Evolutionary conservation across 2,329 filamentous ascomycete species (phyloP).

Genomic region (Microsporum canis): DNA sequence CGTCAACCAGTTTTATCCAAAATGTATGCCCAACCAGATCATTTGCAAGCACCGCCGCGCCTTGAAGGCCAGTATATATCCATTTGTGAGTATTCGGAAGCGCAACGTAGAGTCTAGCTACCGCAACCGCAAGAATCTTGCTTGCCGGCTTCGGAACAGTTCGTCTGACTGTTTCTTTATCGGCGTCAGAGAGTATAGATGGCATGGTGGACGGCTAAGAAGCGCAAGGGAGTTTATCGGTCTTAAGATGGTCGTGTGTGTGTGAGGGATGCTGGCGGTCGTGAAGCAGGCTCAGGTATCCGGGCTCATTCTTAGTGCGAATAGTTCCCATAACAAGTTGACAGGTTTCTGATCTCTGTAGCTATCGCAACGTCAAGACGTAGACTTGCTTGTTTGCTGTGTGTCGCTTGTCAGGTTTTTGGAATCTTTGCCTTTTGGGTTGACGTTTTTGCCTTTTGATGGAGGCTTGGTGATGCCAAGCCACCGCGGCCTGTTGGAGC

Average conservation of each 20-base stretch:
- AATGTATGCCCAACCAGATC: slow-evolving; percentile 91
- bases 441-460: not conserved
- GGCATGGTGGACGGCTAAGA: slow-evolving; percentile 33
- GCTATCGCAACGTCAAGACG: not conserved
- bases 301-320: not conserved
- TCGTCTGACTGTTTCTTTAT: slow-evolving; percentile 93
- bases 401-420: not conserved
- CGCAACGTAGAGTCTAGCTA: slow-evolving; percentile 85
- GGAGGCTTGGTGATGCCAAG: slow-evolving; percentile 1
- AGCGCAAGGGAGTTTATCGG: not conserved
- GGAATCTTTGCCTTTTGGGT: not conserved
- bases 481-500: not conserved
- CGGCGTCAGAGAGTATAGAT: slow-evolving; percentile 72
- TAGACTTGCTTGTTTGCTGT: not conserved
- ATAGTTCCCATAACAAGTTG: not conserved
- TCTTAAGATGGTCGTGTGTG: not conserved
- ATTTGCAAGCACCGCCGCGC: slow-evolving; percentile 81
- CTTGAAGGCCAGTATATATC: slow-evolving; percentile 89
- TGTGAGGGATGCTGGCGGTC: not conserved
- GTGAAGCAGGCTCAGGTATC: not conserved
- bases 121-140: slow-evolving; percentile 93
- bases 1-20: slow-evolving; percentile 95
- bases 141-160: slow-evolving; percentile 86
- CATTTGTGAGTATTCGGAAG: slow-evolving; percentile 77
- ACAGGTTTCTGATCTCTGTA: not conserved